Conservation (phyloP, 2,329 filamentous ascomycete genomes). For the Ceratocystiopsis sp. region DNA sequence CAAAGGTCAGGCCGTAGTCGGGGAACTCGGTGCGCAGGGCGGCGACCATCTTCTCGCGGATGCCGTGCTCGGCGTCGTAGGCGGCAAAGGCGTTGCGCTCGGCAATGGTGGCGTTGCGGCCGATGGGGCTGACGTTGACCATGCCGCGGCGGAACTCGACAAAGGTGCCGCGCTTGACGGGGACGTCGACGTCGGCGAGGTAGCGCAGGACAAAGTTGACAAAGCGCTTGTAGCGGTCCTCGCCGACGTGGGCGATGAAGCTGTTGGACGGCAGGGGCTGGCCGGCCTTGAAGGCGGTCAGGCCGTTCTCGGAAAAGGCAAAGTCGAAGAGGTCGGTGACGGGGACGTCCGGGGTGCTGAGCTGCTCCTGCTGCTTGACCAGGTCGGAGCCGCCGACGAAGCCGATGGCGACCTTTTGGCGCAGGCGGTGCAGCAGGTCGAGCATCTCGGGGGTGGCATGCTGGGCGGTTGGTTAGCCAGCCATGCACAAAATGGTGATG, state of each 20-base stretch:
- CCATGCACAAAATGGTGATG: too few species aligned
- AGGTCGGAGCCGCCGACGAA: constrained; percentile 90
- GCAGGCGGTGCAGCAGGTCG: constrained; percentile 57
- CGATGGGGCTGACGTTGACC: constrained; percentile 72
- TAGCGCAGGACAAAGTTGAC: constrained; percentile 65
- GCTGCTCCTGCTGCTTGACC: constrained; percentile 88
- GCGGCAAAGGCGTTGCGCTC: constrained; percentile 72
- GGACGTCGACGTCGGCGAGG: constrained; percentile 68
- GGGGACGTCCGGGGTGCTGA: constrained; percentile 48
- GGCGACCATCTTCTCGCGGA: constrained; percentile 61
- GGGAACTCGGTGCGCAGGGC: constrained; percentile 66
- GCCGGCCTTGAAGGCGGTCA: constrained; percentile 78
- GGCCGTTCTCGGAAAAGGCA: constrained; percentile 92
- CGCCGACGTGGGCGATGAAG: constrained; percentile 87
- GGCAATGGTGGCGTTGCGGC: constrained; percentile 65
- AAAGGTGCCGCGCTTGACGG: constrained; percentile 70
- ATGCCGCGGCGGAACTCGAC: constrained; percentile 84
- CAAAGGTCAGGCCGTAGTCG: constrained; percentile 54
- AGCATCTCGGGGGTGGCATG: constrained; percentile 67
- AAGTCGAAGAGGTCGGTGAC: constrained; percentile 90
- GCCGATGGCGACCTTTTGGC: constrained; percentile 76
- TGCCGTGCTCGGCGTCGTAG: constrained; percentile 62
- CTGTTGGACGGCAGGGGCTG: constrained; percentile 56
- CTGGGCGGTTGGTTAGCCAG: constrained; percentile 24
- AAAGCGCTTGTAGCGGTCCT: constrained; percentile 63